Conservation (phyloP, 176 grass and related monocot species). For the Phoenix roebelenii region DNA sequence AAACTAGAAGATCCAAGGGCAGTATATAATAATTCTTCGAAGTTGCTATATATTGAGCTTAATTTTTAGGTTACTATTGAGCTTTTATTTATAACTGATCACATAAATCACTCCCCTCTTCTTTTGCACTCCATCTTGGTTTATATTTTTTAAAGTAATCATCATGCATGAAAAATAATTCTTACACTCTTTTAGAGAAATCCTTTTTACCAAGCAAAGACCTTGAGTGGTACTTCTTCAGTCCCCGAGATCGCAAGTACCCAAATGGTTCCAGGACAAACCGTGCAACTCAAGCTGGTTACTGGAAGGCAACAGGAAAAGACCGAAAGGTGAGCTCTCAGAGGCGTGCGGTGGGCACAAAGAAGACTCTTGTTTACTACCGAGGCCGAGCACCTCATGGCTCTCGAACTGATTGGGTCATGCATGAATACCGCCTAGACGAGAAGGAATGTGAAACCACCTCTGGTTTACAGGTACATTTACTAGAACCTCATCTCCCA, state of each 20-base stretch:
- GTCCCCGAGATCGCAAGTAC: conserved; percentile 97
- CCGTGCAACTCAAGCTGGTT: conserved; percentile 83
- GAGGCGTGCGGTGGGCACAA: conserved; percentile 61
- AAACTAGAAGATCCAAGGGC: background rate
- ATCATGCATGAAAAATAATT: no score
- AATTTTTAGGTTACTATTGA: no score
- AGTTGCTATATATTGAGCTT: background rate
- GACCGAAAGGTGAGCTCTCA: conserved; percentile 82
- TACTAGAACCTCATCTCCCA: background rate
- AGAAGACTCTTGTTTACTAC: conserved; percentile 98
- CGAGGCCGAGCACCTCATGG: conserved; percentile 89
- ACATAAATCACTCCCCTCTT: no score
- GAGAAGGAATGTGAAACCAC: conserved; percentile 82
- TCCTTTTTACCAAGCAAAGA: conserved; percentile 97
- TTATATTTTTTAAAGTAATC: no score
- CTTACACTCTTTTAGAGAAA: conserved; percentile 43
- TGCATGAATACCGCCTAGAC: conserved; percentile 97
- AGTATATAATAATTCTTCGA: background rate
- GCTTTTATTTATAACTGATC: no score
- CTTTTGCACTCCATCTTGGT: no score
- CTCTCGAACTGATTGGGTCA: conserved; percentile 90
- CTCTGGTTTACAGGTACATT: conserved; percentile 64
- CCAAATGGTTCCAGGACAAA: conserved; percentile 96
- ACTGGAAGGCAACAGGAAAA: conserved; percentile 99
- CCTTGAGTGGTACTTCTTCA: conserved; percentile 99